Percentiles rank a stretch among this genome's conserved stretches.
These are phyloP conservation scores for Conidiobolus incongruus DNA, from an alignment of 371 early-diverging fungal species.

Conservation along the genomic window DNA sequence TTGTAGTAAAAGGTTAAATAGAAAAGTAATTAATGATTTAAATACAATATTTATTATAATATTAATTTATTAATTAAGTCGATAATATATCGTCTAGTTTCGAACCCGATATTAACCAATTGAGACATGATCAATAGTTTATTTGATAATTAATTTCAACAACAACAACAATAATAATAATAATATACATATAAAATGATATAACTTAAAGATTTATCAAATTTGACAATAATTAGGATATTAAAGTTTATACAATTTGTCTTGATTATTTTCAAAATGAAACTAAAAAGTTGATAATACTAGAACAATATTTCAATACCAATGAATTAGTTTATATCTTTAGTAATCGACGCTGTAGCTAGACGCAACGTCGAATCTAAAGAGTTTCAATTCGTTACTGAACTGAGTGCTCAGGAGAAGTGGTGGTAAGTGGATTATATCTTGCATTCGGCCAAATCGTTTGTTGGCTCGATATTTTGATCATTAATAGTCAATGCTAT, in stretches of 20 bases:
- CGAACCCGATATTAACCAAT: too few relatives aligned
- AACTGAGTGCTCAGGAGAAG: slow-evolving; percentile 61
- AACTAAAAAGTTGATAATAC: slow-evolving; percentile 91
- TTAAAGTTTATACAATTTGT: slow-evolving; percentile 94
- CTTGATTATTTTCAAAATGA: slow-evolving; percentile 82
- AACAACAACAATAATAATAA: too few relatives aligned
- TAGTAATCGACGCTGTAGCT: slow-evolving; percentile 93
- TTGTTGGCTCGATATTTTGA: slow-evolving; percentile 90
- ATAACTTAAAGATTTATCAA: slow-evolving; percentile 78
- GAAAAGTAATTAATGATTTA: too few relatives aligned
- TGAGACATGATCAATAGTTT: too few relatives aligned
- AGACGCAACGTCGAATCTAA: slow-evolving; percentile 90
- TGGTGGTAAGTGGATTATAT: slow-evolving; percentile 57
- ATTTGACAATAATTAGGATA: slow-evolving; percentile 86
- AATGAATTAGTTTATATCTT: too few relatives aligned
- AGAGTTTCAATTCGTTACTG: slow-evolving; percentile 81
- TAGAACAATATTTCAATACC: too few relatives aligned
- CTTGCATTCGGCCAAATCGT: slow-evolving; percentile 76
- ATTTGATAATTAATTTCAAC: too few relatives aligned
- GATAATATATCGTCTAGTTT: too few relatives aligned
- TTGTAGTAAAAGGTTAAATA: too few relatives aligned
- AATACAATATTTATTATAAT: too few relatives aligned
- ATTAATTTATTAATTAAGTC: too few relatives aligned
- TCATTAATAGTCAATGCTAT: slow-evolving; percentile 61
- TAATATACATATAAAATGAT: too few relatives aligned